Evolutionary conservation across 129 eudicot species (phyloP), one percentile per base, ranked within the genome.

Genomic region (Logfia minima): DNA sequence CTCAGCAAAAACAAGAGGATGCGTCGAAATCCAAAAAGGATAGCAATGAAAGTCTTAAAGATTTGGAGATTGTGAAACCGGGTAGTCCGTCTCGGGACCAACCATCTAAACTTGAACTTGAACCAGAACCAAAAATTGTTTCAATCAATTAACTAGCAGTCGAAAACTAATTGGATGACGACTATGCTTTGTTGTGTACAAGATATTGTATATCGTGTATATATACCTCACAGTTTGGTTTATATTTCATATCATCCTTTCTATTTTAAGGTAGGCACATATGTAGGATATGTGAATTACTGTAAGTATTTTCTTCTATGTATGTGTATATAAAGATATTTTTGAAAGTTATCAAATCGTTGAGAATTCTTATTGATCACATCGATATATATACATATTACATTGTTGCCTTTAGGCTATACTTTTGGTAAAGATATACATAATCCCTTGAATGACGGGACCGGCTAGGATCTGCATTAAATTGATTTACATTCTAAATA

Each of bases 31-130:
- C 80, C 2, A 75, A 81, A 68, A 81, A 81, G 71, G 53, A 75
- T 31, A 74, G 84, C 64, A 32, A 76, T 22, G 71, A 59, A 28
- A 68, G 84, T 80, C 76, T 74, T 1, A 53, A 74, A 67, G 84
- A 81, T 14, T 81, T 81, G 80, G 80, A 69, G 76, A 81, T 81
- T 55, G 84, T 55, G 48, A 67, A 80, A 8, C 51, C 75, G 14
- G 84, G 59, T 51, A 59, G 79, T 75, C 69, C 70, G 10, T 19
- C 75, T 22, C 70, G 62, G 14, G 79, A 23, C n/a, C 19, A 59
- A 48, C 22, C 72, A 35, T 2, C 74, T 76, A 55, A 68, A 79
- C 26, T 76, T 26, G n/a, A 39, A 13, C 45, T 43, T 2, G 77
- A 73, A 80, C 5, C 62, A 14, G 83, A 74, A 75, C 70, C 78